Base-by-base conservation (phyloP, 768 basidiomycete genomes). In the Pleurotus platypus region DNA sequence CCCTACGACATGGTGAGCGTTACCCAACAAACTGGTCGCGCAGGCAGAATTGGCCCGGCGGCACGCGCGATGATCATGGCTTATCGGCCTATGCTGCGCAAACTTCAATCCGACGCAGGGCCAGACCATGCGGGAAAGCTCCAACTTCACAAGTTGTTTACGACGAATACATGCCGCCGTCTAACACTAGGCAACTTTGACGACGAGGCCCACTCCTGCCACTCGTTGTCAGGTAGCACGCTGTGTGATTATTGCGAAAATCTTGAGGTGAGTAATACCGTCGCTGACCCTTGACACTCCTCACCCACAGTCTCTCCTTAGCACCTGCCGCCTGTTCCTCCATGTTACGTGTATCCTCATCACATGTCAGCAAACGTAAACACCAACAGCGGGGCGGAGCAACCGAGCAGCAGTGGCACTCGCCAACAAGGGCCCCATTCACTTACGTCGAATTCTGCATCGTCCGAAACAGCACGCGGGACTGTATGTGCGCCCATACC, bases 221-320 rank as follows among this genome's bases (percentile, higher is more conserved):
- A 16, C 45, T 49, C 57, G 20, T 43, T 51, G 42, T n/a, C n/a
- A 7, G 35, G 35, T 7, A 5, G 46, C 24, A 18, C 16, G 7
- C 35, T 49, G 2, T 57, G 56, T 35, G 56, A 57, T 24, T 16
- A 30, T 38, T 57, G 56, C 49, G 56, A 49, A 30, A n/a, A 48
- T 7, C 13, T 56, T 20, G 15, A n/a, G 20, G 42, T 43, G 20
- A 7, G 42, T 43, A n/a, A 20, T 12, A 6, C 3, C 4, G 15
- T 43, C 42, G 20, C 5, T 43, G 12, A n/a, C 7, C 20, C 42
- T 5, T 43, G n/a, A n/a, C 6, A n/a, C 5, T 43, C 3, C n/a
- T 7, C 15, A n/a, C 20, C 42, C 15, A 43, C 5, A n/a, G 42
- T 43, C 42, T 4, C 42, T 43, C 4, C 12, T 43, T n/a, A 20